Base-by-base conservation (phyloP, 768 basidiomycete genomes). In the Tricholoma hemisulphureum region DNA sequence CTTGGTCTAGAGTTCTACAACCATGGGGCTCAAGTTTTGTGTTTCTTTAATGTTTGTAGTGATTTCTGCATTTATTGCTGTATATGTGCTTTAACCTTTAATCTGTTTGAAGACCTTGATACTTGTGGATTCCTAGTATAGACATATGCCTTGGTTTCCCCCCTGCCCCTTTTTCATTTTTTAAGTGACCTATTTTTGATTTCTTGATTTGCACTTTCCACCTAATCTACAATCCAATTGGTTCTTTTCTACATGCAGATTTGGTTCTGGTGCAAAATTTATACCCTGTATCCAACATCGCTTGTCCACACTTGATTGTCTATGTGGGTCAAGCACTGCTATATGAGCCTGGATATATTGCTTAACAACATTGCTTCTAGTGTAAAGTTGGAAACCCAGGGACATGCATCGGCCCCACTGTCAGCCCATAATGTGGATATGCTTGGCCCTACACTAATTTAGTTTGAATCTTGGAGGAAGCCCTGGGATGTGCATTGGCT, bases 1-100 rank as follows among this genome's bases (percentile, higher is more conserved):
- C 26, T 24, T 46, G 45, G 24, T 24, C 45, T 46, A 26, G 45
- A 9, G 20, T 21, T 41, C 39, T 6, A 41, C 39, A 21, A 8
- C 39, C 1, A 21, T 20, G 18, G 39, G 23, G 45, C 26, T 46
- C 16, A 46, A 46, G 24, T 16, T 46, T n/a, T 16, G n/a, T 46
- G 11, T 46, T 16, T 46, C 24, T 6, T 46, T 46, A 46, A 46
- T 46, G 23, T 46, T 46, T 4, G 45, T 46, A 46, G 45, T 9
- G 3, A 26, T 46, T 46, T 21, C 20, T 8, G 18, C 39, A 20
- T 46, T 46, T 46, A 46, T 26, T 14, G 45, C 45, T 46, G 45
- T 46, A 46, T 46, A 46, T 46, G 45, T 46, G 24, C 45, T 46
- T 46, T 46, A n/a, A n/a, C n/a, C n/a, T n/a, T n/a, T n/a, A 24